phyloP scores from a whole-genome alignment of 352 stramenopile genomes.

The Globisporangium paroecandrum region DNA sequence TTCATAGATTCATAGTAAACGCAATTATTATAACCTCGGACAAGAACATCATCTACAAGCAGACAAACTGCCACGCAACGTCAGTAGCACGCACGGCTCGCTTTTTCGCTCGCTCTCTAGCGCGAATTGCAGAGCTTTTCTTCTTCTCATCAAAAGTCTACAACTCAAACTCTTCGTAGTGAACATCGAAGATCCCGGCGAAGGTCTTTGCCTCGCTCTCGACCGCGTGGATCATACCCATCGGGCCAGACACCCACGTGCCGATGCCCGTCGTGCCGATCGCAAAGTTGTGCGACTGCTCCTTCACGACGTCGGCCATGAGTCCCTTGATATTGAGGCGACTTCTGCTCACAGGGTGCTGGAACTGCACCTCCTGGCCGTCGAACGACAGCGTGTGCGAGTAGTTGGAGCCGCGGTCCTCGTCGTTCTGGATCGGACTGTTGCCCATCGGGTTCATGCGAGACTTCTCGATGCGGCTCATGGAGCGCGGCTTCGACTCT shows the following conservation, averaged over 20 bases:
- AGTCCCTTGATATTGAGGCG: constrained; percentile 76
- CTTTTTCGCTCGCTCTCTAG: constrained; percentile 1
- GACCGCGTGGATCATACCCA: constrained; percentile 74
- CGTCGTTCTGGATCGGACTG: constrained; percentile 33
- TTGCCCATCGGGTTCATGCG: constrained; percentile 48
- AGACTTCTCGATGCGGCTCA: constrained; percentile 76
- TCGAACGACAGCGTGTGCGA: constrained; percentile 80
- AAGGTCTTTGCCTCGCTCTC: constrained; percentile 73
- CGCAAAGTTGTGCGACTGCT: constrained; percentile 82
- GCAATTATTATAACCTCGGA: constrained; percentile 10
- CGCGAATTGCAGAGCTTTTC: not conserved
- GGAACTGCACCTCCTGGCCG: constrained; percentile 72
- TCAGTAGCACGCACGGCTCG: not conserved
- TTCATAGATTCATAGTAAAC: constrained; percentile 5
- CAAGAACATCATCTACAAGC: constrained; percentile 9
- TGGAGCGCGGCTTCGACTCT: constrained; percentile 64
- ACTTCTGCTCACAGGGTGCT: constrained; percentile 63
- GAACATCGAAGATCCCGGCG: constrained; percentile 84
- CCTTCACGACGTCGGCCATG: constrained; percentile 76
- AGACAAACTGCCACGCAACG: not conserved
- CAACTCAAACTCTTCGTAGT: constrained; percentile 89
- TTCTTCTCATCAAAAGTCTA: constrained; percentile 34
- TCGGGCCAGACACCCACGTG: constrained; percentile 81
- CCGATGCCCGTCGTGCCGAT: constrained; percentile 79
- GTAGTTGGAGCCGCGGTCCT: constrained; percentile 50